Conservation (phyloP, 2,329 filamentous ascomycete species). For the Talaromyces sp. region DNA sequence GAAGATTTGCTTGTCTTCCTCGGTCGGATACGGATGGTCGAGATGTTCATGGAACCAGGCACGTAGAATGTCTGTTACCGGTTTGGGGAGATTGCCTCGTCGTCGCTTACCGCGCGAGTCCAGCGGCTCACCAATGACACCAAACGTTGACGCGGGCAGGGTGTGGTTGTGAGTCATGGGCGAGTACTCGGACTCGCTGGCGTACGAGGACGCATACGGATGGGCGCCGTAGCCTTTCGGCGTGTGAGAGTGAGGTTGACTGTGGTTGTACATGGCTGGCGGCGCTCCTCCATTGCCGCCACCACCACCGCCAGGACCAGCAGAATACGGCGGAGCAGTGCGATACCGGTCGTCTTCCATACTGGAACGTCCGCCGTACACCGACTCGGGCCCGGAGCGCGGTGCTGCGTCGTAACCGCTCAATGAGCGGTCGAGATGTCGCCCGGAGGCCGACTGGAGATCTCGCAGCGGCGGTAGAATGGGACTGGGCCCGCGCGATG, state of each 20-base stretch:
- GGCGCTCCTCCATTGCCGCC: constrained; percentile 13
- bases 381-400: neutral
- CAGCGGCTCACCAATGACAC: constrained; percentile 30
- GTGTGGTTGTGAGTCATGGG: constrained; percentile 20
- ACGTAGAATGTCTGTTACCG: constrained; percentile 74
- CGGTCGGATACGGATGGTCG: constrained; percentile 76
- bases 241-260: neutral
- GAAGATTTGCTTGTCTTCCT: constrained; percentile 80
- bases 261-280: constrained; percentile 1
- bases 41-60: constrained; percentile 75
- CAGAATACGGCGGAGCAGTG: constrained; percentile 13
- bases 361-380: neutral
- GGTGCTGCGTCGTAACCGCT: constrained; percentile 21
- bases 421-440: constrained; percentile 15
- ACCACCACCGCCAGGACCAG: constrained; percentile 7
- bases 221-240: constrained; percentile 14
- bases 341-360: constrained; percentile 20
- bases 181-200: constrained; percentile 29
- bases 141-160: constrained; percentile 25
- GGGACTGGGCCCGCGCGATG: constrained; percentile 27
- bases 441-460: constrained; percentile 27
- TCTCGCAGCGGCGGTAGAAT: constrained; percentile 34
- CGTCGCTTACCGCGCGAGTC: constrained; percentile 49
- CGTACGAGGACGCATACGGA: constrained; percentile 20
- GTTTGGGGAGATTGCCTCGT: constrained; percentile 83